Conservation (phyloP, 495 filamentous ascomycete species). For the Tuber melanosporum region DNA sequence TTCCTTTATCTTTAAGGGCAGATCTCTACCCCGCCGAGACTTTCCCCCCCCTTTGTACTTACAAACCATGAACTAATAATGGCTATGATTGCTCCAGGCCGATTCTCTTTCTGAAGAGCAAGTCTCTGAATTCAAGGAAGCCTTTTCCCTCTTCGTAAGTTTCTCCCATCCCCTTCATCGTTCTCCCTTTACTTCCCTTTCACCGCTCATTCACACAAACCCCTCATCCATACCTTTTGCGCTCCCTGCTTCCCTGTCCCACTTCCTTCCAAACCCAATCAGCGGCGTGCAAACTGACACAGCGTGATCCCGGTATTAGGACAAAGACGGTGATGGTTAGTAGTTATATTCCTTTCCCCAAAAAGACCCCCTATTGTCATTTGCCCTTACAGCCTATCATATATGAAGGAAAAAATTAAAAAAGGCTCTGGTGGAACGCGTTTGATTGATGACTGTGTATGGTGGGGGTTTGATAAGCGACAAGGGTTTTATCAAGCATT, state of each 20-base stretch:
- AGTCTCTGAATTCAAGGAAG: conserved; percentile 99
- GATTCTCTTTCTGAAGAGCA: conserved; percentile 97
- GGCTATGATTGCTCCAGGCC: conserved; percentile 51
- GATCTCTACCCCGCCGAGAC: conserved; percentile 5
- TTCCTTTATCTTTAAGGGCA: conserved; percentile 8
- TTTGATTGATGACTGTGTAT: neutral
- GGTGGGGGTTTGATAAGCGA: conserved; percentile 9
- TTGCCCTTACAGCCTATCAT: conserved; percentile 6
- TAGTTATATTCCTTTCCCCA: conserved; percentile 38
- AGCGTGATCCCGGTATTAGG: conserved; percentile 50
- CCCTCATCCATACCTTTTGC: neutral
- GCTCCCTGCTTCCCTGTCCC: neutral
- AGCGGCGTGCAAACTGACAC: conserved; percentile 9
- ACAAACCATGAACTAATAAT: neutral
- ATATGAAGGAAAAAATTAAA: neutral
- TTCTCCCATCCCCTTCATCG: neutral
- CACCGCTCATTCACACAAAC: neutral
- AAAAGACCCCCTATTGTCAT: neutral
- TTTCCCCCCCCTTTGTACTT: neutral
- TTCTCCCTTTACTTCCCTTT: conserved; percentile 4
- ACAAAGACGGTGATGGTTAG: conserved; percentile 99
- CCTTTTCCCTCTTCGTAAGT: conserved; percentile 99
- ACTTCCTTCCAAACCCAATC: neutral
- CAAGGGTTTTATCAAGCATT: neutral
- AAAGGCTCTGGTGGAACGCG: neutral